Evolutionary conservation across 176 grass and related monocot genomes (phyloP).

Genomic region (Zea mays): DNA sequence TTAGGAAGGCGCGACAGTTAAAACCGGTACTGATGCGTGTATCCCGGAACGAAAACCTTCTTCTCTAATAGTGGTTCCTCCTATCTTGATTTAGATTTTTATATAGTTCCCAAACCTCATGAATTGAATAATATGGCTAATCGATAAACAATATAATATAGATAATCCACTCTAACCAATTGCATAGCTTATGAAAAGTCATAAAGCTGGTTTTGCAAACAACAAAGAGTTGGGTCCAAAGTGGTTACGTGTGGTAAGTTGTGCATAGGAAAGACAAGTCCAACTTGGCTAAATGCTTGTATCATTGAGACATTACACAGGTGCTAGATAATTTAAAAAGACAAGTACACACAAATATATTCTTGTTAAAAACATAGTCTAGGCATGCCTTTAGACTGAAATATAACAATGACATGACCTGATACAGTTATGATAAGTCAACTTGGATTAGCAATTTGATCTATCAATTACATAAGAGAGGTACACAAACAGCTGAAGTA

Average conservation of each 20-base stretch:
- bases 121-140: background rate
- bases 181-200: background rate
- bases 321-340: background rate
- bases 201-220: background rate
- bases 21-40: no score
- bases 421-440: slow-evolving; percentile 4
- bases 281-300: slow-evolving; percentile 3
- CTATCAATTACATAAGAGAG: background rate
- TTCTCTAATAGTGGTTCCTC: no score
- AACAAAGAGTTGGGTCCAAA: background rate
- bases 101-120: background rate
- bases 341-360: background rate
- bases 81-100: no score
- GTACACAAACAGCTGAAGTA: slow-evolving; percentile 7
- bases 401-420: background rate
- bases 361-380: background rate
- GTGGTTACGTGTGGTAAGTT: background rate
- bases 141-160: background rate
- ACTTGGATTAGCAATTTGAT: background rate
- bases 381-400: background rate
- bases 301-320: background rate
- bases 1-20: no score
- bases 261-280: background rate
- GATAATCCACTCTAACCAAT: background rate
- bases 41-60: no score